These are phyloP conservation scores for Pichia sp. DNA, from an alignment of 1,139 yeast genomes.

Conservation along the genomic window DNA sequence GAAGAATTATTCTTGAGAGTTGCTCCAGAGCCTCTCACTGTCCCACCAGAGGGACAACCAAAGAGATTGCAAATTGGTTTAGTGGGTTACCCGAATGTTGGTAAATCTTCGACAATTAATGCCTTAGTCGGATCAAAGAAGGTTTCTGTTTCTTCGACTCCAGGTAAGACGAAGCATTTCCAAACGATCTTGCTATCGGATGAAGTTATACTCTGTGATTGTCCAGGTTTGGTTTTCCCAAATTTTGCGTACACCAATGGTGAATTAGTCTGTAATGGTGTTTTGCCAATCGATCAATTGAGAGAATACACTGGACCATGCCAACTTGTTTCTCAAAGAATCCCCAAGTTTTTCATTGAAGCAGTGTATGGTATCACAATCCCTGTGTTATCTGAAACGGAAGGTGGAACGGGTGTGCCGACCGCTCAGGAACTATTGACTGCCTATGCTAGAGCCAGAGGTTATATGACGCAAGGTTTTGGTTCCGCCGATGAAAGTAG, in stretches of 20 bases:
- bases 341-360: constrained; percentile 85
- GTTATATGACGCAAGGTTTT: constrained; percentile 95
- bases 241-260: constrained; percentile 96
- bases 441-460: constrained; percentile 95
- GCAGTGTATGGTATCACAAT: constrained; percentile 93
- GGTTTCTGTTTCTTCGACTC: constrained; percentile 96
- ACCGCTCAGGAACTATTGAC: constrained; percentile 84
- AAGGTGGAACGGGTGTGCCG: constrained; percentile 87
- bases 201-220: constrained; percentile 85
- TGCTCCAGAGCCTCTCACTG: constrained; percentile 63
- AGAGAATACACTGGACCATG: constrained; percentile 93
- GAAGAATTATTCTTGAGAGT: constrained; percentile 74
- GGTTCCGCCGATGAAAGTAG: constrained; percentile 97
- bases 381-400: constrained; percentile 65
- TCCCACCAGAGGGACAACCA: constrained; percentile 50
- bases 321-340: constrained; percentile 77
- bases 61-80: constrained; percentile 80
- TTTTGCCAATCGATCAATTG: constrained; percentile 92
- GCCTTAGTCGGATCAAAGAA: constrained; percentile 94
- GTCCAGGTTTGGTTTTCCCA: constrained; percentile 99
- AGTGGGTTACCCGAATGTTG: constrained; percentile 96
- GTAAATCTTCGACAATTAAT: constrained; percentile 93
- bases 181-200: constrained; percentile 89
- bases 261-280: constrained; percentile 96
- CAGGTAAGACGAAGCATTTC: constrained; percentile 98